A percentile compares a stretch with the other conserved stretches of the same genome.
Conservation (phyloP, 441 rosid species). For the Syzygium malaccense region DNA sequence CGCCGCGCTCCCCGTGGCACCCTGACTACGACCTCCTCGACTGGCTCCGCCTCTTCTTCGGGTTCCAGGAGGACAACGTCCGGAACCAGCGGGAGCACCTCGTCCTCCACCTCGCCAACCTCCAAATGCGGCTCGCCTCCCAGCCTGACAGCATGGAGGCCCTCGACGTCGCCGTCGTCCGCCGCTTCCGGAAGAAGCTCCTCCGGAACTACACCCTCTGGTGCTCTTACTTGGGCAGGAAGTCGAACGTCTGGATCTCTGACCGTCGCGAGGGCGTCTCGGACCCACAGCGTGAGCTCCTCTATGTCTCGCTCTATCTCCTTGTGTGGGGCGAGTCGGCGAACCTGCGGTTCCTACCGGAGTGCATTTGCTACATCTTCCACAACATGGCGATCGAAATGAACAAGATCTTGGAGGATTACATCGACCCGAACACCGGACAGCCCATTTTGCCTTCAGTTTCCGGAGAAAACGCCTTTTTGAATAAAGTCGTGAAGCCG, state of each 20-base stretch:
- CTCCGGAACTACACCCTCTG: not conserved
- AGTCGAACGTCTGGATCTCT: not conserved
- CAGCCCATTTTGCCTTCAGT: not conserved
- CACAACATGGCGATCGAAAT: constrained; percentile 10
- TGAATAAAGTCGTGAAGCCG: not conserved
- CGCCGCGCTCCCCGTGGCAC: not conserved
- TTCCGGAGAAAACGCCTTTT: not conserved
- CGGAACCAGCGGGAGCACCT: constrained; percentile 6
- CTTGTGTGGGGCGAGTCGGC: constrained; percentile 12
- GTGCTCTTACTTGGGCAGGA: not conserved
- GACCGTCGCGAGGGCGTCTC: not conserved
- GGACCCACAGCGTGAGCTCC: not conserved
- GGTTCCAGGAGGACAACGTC: not conserved
- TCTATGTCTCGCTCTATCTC: constrained; percentile 8
- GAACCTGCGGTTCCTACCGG: constrained; percentile 8
- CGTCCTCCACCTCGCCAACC: constrained; percentile 1
- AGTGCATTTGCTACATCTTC: constrained; percentile 12
- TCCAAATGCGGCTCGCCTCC: not conserved
- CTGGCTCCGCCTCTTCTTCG: constrained; percentile 2
- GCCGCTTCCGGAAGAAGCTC: not conserved
- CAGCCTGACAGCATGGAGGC: not conserved
- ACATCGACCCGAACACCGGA: not conserved
- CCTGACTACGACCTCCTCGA: not conserved
- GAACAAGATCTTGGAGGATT: constrained; percentile 1
- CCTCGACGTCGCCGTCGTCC: not conserved